Evolutionary conservation across 441 rosid species (phyloP).

Genomic region (Populus hybrid): DNA sequence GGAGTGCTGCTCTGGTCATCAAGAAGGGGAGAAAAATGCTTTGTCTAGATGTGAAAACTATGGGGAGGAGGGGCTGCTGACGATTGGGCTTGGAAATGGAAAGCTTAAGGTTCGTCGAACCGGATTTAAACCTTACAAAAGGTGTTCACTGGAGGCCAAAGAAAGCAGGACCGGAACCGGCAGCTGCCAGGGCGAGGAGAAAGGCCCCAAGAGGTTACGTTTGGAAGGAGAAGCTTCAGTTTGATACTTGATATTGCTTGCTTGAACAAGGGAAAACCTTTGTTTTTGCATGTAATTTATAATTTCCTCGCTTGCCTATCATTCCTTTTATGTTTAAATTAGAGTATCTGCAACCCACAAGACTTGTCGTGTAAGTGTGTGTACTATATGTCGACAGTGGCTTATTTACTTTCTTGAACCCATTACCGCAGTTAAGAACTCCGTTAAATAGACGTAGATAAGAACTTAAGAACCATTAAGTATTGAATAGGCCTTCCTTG

Average conservation of each 20-base stretch:
- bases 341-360: constrained; percentile 33
- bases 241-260: constrained; percentile 38
- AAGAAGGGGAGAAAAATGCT: constrained; percentile 39
- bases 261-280: constrained; percentile 31
- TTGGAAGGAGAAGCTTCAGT: constrained; percentile 62
- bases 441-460: constrained; percentile 22
- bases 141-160: constrained; percentile 80
- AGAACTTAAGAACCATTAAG: constrained; percentile 28
- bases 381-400: constrained; percentile 31
- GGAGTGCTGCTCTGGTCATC: constrained; percentile 26
- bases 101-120: constrained; percentile 57
- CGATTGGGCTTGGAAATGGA: constrained; percentile 55
- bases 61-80: constrained; percentile 41
- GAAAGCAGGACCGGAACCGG: constrained; percentile 45
- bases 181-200: constrained; percentile 60
- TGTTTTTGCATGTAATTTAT: constrained; percentile 32
- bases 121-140: constrained; percentile 94
- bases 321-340: constrained; percentile 21
- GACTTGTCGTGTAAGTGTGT: constrained; percentile 43
- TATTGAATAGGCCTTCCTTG: constrained; percentile 18
- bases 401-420: constrained; percentile 27
- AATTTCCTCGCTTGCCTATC: constrained; percentile 23
- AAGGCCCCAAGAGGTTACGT: constrained; percentile 76
- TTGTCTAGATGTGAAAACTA: constrained; percentile 20
- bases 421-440: constrained; percentile 21